Percentiles rank a stretch among this genome's conserved stretches.
These are phyloP conservation scores for Turritis glabra DNA, from an alignment of 345 rosid species.

Conservation along the genomic window DNA sequence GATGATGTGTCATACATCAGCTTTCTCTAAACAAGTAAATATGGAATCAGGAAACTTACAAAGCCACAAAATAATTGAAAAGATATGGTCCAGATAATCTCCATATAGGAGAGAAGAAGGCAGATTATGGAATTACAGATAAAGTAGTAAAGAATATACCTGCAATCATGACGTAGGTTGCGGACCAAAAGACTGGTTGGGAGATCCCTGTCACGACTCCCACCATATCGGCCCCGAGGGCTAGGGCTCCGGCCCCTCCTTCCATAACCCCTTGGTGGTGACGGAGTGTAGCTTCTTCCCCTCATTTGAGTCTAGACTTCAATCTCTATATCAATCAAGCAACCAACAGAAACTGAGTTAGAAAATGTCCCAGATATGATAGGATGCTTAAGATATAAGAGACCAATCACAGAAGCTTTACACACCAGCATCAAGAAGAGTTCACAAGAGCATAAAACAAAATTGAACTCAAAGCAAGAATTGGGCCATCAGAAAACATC, in stretches of 20 bases:
- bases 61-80: not conserved
- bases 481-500: not conserved
- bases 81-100: not conserved
- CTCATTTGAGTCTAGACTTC: conserved; percentile 62
- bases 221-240: conserved; percentile 77
- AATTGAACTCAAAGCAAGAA: not conserved
- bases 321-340: conserved; percentile 2
- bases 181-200: conserved; percentile 98
- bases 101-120: not conserved
- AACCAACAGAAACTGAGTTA: not conserved
- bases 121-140: not conserved
- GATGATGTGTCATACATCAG: not conserved
- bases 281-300: conserved; percentile 86
- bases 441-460: not conserved
- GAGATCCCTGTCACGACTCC: conserved; percentile 75
- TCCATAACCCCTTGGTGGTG: conserved; percentile 79
- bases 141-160: conserved; percentile 45
- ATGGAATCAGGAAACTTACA: not conserved
- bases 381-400: not conserved
- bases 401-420: not conserved
- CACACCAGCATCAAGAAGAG: not conserved
- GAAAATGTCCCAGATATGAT: not conserved
- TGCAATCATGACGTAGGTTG: conserved; percentile 94
- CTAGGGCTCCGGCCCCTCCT: conserved; percentile 85
- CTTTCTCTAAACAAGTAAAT: not conserved